Percentiles rank a stretch among this genome's conserved stretches.
phyloP scores from a whole-genome alignment of 2,329 filamentous ascomycete genomes.

The Xylaria arbuscula region DNA sequence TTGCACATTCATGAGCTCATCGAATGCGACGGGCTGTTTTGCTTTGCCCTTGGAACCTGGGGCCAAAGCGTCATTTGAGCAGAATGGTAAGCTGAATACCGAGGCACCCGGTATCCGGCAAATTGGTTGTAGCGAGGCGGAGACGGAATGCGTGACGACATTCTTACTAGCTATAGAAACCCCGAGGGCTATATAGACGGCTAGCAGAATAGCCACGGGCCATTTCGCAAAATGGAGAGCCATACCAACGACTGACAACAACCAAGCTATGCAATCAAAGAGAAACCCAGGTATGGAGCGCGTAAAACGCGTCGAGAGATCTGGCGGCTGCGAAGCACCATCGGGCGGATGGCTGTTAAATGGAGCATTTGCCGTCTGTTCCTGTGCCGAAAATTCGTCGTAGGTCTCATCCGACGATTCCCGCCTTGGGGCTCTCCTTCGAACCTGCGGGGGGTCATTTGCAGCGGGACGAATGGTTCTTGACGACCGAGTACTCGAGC shows the following conservation, averaged over 20 bases:
- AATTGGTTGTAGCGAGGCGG: conserved; percentile 72
- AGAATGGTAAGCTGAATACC: conserved; percentile 73
- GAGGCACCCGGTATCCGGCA: conserved; percentile 76
- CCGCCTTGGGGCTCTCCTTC: conserved; percentile 47
- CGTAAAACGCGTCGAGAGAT: conserved; percentile 50
- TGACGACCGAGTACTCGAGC: conserved; percentile 52
- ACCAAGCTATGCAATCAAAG: conserved; percentile 60
- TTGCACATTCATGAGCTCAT: conserved; percentile 79
- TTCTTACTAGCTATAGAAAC: conserved; percentile 69
- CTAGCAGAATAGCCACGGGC: conserved; percentile 70
- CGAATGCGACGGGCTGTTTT: conserved; percentile 69
- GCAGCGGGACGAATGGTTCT: conserved; percentile 50
- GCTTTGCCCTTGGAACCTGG: conserved; percentile 30
- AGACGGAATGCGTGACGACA: conserved; percentile 70
- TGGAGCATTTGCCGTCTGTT: background rate
- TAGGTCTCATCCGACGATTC: conserved; percentile 40
- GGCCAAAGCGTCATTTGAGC: conserved; percentile 51
- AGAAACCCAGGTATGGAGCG: conserved; percentile 54
- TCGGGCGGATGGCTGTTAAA: conserved; percentile 15
- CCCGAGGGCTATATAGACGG: conserved; percentile 70
- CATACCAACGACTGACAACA: conserved; percentile 66
- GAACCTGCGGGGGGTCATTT: conserved; percentile 44
- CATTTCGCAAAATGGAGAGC: conserved; percentile 72
- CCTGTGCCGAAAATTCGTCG: conserved; percentile 26
- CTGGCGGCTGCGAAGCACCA: conserved; percentile 29